Base-by-base conservation (phyloP, 2,329 filamentous ascomycete species). In the Hypoxylon sp. region DNA sequence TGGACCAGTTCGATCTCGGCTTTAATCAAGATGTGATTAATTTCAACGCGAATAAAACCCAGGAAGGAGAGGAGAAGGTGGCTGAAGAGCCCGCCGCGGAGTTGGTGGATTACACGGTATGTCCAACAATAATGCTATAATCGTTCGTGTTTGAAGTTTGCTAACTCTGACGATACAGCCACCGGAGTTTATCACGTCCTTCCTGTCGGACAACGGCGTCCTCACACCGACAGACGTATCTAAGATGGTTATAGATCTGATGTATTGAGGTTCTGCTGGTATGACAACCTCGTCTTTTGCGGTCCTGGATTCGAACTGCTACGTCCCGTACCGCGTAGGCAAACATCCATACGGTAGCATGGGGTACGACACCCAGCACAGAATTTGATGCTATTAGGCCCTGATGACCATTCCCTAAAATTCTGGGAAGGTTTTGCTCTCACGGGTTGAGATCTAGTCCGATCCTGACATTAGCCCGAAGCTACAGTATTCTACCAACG, bases 1-100 rank as follows among this genome's bases (percentile, higher is more conserved):
- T 96, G 21, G 89, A 91, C 69, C 93, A 97, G 80, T 77, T 84
- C 23, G 80, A 83, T 43, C 78, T 85, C 9, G 75, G 75, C n/a
- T 82, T 79, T 14, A 70, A 81, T 32, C 75, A 78, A 2, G 77
- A 77, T 0, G 77, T 85, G 2, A 79, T 79, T 50, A 69, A 76
- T 9, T 79, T 76, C 64, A 63, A 70, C 23, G 57, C 71, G 17
- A 63, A 43, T 55, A 71, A 68, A 41, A 56, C 14, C 13, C 63
- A 69, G 13, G 36, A 63, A 30, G 65, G 59, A 2, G 66, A 67
- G 11, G 66, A 67, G 14, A 68, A 69, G 38, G 34, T 49, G 23
- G 19, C 48, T 17, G 60, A 53, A 28, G 34, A 64, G 9, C 56
- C 67, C 14, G 57, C 71, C 32, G 62, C 52, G 1, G 69, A 73